phyloP scores from a whole-genome alignment of 306 rosid genomes.

The Heteromeles arbutifolia region DNA sequence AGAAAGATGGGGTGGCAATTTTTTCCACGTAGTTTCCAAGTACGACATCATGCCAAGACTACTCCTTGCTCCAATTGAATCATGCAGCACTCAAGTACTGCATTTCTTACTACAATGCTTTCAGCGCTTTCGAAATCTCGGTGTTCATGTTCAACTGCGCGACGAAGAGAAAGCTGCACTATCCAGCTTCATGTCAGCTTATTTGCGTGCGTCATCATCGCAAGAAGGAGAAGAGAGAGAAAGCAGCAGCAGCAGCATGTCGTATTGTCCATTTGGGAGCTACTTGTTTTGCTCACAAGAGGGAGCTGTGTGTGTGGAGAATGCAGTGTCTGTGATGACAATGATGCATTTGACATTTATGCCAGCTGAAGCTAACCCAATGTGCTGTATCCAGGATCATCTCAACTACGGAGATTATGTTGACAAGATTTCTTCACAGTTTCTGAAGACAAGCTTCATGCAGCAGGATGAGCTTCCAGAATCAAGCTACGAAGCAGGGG shows the following conservation, averaged over 20 bases:
- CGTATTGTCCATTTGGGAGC: slow-evolving; percentile 73
- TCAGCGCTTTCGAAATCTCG: slow-evolving; percentile 18
- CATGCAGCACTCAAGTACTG: slow-evolving; percentile 34
- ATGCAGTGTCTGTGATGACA: slow-evolving; percentile 45
- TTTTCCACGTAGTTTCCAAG: slow-evolving; percentile 67
- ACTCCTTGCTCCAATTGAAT: slow-evolving; percentile 50
- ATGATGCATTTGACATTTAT: slow-evolving; percentile 65
- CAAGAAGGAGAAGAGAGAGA: slow-evolving; percentile 27
- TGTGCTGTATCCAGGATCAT: slow-evolving; percentile 61
- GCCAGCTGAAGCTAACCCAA: slow-evolving; percentile 38
- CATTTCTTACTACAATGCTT: slow-evolving; percentile 42
- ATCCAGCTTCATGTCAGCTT: slow-evolving; percentile 28
- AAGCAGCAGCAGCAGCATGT: slow-evolving; percentile 1
- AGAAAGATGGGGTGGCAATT: slow-evolving; percentile 75
- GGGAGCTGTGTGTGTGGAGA: slow-evolving; percentile 70
- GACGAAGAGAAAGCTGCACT: slow-evolving; percentile 40
- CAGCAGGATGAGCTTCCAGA: slow-evolving; percentile 29
- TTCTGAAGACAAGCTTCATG: slow-evolving; percentile 29
- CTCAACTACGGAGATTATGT: slow-evolving; percentile 70
- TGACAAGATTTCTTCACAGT: slow-evolving; percentile 28
- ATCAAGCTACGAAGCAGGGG: slow-evolving; percentile 72
- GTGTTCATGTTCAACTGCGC: slow-evolving; percentile 20
- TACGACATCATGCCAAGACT: slow-evolving; percentile 86
- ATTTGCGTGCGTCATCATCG: slow-evolving; percentile 33
- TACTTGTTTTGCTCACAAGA: slow-evolving; percentile 56